Conservation (phyloP, 108 stramenopile genomes). For the Conticribra guillardii region DNA sequence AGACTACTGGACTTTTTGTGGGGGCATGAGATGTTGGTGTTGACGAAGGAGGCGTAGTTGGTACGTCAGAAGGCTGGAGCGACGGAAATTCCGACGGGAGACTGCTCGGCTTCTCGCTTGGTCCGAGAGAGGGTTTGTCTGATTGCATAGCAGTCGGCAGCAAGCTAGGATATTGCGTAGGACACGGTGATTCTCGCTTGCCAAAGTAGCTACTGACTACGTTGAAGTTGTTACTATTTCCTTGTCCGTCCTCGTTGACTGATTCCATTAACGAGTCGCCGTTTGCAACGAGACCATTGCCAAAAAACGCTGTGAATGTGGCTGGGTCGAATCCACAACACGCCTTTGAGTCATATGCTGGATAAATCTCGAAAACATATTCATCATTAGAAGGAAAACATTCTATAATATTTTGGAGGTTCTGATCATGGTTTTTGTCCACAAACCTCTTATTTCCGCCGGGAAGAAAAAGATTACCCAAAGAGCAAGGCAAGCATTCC, state of each 20-base stretch:
- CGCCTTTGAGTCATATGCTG: constrained; percentile 8
- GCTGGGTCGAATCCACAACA: constrained; percentile 22
- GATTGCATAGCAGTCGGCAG: background rate
- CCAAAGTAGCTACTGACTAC: too few species aligned
- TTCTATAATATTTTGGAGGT: background rate
- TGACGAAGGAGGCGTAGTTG: constrained; percentile 13
- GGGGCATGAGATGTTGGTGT: background rate
- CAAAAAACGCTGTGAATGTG: background rate
- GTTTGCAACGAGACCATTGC: constrained; percentile 5
- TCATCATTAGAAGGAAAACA: constrained; percentile 6
- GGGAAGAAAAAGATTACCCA: background rate
- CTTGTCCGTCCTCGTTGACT: too few species aligned
- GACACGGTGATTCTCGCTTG: too few species aligned
- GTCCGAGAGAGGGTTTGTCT: constrained; percentile 1
- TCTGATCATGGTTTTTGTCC: constrained; percentile 10
- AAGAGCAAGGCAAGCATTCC: constrained; percentile 18
- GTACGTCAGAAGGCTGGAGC: background rate
- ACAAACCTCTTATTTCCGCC: background rate
- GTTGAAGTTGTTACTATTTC: too few species aligned
- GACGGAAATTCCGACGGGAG: too few species aligned
- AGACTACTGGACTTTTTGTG: background rate
- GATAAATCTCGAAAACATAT: constrained; percentile 4
- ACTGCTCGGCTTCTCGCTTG: background rate
- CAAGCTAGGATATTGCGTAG: background rate
- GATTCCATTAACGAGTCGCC: too few species aligned